Base-by-base conservation (phyloP, 495 filamentous ascomycete genomes). In the Xylaria nigripes region DNA sequence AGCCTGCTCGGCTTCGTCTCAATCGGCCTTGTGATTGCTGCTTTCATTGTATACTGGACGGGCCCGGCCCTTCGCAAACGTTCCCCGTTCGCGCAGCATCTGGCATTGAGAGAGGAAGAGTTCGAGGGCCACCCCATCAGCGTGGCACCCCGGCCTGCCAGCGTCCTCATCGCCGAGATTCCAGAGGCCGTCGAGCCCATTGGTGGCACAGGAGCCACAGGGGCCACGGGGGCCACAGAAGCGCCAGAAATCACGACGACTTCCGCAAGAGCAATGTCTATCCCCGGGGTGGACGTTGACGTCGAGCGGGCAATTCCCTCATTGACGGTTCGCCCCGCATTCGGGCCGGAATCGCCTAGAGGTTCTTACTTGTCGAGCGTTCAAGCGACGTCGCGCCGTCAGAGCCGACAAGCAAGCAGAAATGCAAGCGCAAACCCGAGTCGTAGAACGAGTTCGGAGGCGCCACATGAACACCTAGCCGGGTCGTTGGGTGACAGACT, bases 11-110 rank as follows among this genome's bases (percentile, higher is more conserved):
- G 81, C 65, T 78, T 73, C 59, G 85, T 92, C 56, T 80, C 87
- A 0, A 65, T 84, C 32, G 43, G 86, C 3, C 74, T 92, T n/a
- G 85, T 89, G 10, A 62, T 78, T 22, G 81, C 86, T 6, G 83
- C 91, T 21, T 92, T 89, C 59, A 72, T 84, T 32, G 84, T 91
- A 57, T 92, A 92, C 74, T 87, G 76, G 74, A 80, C 85, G 48
- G 89, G 89, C 0, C 86, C 86, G 0, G 57, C 54, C 1, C 75
- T 92, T 6, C 80, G 89, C 24, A 78, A 79, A 62, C 76, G 83
- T 1, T 88, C 84, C 15, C 80, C 81, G 0, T 91, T 92, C 60
- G 87, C 88, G 7, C 83, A 90, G 70, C 76, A 79, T 43, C 67
- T 89, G n/a, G 75, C 76, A 32, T 71, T 79, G 30, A 81, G 78